A percentile compares a stretch with the other conserved stretches of the same genome.
Conservation (phyloP, 352 stramenopile species). For the Phytophthora hybrid region DNA sequence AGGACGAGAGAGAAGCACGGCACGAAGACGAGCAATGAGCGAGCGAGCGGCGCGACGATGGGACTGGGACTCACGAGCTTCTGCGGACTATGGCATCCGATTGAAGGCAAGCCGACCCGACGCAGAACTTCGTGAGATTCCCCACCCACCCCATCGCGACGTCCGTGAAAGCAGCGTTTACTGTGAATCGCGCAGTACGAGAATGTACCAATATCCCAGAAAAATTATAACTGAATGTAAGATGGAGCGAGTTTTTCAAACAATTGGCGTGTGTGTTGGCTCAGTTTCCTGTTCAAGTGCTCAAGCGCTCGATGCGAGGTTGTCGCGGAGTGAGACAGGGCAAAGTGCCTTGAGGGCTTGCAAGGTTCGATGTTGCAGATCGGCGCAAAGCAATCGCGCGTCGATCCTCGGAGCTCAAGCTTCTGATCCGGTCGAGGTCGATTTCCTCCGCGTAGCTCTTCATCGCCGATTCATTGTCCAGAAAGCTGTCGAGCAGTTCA, state of each 20-base stretch:
- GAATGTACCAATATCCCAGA: slow-evolving; percentile 43
- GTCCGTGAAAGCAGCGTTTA: slow-evolving; percentile 35
- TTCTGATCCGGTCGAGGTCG: slow-evolving; percentile 38
- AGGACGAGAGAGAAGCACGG: slow-evolving; percentile 17
- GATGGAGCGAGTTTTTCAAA: slow-evolving; percentile 52
- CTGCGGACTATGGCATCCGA: slow-evolving; percentile 20
- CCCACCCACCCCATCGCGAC: slow-evolving; percentile 8
- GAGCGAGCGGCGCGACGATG: slow-evolving; percentile 30
- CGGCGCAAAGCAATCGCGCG: slow-evolving; percentile 24
- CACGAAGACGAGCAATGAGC: slow-evolving; percentile 44
- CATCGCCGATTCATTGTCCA: slow-evolving; percentile 44
- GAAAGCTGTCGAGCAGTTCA: slow-evolving; percentile 25
- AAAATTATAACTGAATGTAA: slow-evolving; percentile 55
- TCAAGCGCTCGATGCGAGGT: slow-evolving; percentile 24
- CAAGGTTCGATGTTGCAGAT: slow-evolving; percentile 2
- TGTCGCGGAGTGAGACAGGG: slow-evolving; percentile 24
- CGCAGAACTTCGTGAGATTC: slow-evolving; percentile 14
- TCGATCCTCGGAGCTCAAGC: slow-evolving; percentile 37
- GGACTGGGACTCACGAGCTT: slow-evolving; percentile 6
- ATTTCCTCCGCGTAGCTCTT: slow-evolving; percentile 42
- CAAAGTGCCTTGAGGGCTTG: slow-evolving; percentile 8
- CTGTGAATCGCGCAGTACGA: slow-evolving; percentile 48
- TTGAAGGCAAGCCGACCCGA: slow-evolving; percentile 29
- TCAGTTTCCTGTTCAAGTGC: background rate
- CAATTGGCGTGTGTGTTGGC: slow-evolving; percentile 3